These are phyloP conservation scores for Fomitopsis betulina DNA, from an alignment of 1,284 basidiomycete genomes.

Conservation along the genomic window DNA sequence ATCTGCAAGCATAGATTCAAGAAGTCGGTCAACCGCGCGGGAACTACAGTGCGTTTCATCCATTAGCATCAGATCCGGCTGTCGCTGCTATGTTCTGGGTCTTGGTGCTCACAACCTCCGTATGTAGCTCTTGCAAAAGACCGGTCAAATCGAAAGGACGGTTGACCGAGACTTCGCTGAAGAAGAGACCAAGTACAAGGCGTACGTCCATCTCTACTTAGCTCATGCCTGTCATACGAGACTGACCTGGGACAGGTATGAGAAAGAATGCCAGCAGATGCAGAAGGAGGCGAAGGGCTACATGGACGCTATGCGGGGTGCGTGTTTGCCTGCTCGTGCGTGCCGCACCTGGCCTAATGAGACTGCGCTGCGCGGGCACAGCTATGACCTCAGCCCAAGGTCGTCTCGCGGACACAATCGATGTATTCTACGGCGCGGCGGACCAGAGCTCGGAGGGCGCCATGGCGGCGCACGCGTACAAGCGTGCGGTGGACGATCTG, in stretches of 20 bases:
- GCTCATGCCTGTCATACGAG: not conserved
- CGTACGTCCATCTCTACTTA: conserved; percentile 47
- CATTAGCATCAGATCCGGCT: conserved; percentile 4
- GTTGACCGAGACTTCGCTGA: conserved; percentile 92
- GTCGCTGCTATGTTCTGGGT: not conserved
- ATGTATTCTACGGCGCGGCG: conserved; percentile 87
- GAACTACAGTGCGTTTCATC: conserved; percentile 65
- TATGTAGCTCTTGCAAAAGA: conserved; percentile 86
- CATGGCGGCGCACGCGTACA: conserved; percentile 97
- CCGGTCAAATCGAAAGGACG: conserved; percentile 94
- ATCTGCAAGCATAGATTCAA: conserved; percentile 63
- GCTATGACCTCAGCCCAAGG: conserved; percentile 92
- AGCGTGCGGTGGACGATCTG: conserved; percentile 90
- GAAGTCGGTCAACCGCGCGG: conserved; percentile 90
- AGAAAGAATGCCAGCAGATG: conserved; percentile 88
- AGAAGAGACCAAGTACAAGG: conserved; percentile 88
- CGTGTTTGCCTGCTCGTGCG: conserved; percentile 15
- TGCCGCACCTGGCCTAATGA: not conserved
- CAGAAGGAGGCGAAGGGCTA: conserved; percentile 97
- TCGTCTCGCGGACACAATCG: conserved; percentile 93
- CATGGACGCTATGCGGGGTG: conserved; percentile 90
- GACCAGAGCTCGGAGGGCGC: conserved; percentile 87
- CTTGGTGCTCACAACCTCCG: conserved; percentile 6
- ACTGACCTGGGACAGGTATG: conserved; percentile 54
- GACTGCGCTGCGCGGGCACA: conserved; percentile 22